Conservation (phyloP, 257 asterid species). For the Paulownia fortunei region DNA sequence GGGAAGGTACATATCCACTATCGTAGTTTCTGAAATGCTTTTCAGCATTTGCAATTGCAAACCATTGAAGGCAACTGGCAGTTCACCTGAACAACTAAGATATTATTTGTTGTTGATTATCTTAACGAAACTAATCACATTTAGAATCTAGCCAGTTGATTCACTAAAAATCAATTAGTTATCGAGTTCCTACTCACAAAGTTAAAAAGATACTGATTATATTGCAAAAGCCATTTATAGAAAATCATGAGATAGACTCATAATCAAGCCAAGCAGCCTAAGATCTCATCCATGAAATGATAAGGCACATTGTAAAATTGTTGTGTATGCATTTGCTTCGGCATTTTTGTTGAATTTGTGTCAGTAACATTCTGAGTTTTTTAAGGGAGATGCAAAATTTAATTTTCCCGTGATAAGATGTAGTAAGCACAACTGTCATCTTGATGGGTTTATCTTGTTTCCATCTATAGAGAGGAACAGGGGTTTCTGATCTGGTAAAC, state of each 20-base stretch:
- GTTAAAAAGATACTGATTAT: not conserved
- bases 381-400: not conserved
- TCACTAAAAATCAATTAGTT: not conserved
- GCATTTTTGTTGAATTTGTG: not conserved
- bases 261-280: not conserved
- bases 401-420: not conserved
- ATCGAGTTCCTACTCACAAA: not conserved
- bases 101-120: not conserved
- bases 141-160: not conserved
- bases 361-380: not conserved
- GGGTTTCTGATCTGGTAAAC: not conserved
- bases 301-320: not conserved
- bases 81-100: not conserved
- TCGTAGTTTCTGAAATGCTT: constrained; percentile 26
- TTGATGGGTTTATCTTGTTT: not conserved
- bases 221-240: not conserved
- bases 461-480: not conserved
- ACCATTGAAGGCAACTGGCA: not conserved
- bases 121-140: not conserved
- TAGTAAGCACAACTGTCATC: not conserved
- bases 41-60: constrained; percentile 9
- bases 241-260: not conserved
- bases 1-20: constrained; percentile 68
- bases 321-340: not conserved
- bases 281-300: not conserved